Evolutionary conservation across 495 filamentous ascomycete genomes (phyloP), one percentile per base, ranked within the genome.

Genomic region (Parathielavia hyrcaniae): DNA sequence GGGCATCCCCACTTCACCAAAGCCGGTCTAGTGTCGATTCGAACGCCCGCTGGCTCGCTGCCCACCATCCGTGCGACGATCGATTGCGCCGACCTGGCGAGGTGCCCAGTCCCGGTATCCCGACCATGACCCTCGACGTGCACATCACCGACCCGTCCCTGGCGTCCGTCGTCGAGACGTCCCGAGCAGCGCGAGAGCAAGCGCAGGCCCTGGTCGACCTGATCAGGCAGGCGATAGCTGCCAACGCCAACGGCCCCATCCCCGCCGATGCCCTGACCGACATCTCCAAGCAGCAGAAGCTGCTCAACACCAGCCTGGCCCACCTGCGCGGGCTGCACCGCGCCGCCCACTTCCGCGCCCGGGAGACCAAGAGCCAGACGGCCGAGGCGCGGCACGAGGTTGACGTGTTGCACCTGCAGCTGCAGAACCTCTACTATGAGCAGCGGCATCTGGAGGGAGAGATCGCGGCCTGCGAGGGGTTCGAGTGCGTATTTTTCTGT

Each of bases 401-500:
- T 53, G 93, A 98, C 67, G 81, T 84, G 52, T 77, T 97, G 57
- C 91, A 97, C 74, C 81, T 98, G 19, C 86, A 95, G 67, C 77
- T 97, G 30, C 91, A 97, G 70, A 98, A 98, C 69, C 77, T 98
- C 23, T 92, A 95, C 71, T 98, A 98, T 70, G 93, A 98, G 71
- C 90, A 96, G 70, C 79, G 88, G 57, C 89, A 96, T 73, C 75
- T 98, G 58, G 82, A 85, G 46, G 89, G 89, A 22, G 95, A 98
- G 72, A 97, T 98, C 61, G 76, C 81, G 4, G 91, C 88, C 34
- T 97, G 95, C 73, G 88, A 93, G 67, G 85, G 84, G 39, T 97
- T 95, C 60, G 88, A 96, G 92, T 96, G 78, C 60, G 88, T 83
- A 9, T 47, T 34, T 22, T 23, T 19, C 40, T 22, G 14, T 32